Conservation (phyloP, 768 basidiomycete genomes). For the Tulasnella sp. region DNA sequence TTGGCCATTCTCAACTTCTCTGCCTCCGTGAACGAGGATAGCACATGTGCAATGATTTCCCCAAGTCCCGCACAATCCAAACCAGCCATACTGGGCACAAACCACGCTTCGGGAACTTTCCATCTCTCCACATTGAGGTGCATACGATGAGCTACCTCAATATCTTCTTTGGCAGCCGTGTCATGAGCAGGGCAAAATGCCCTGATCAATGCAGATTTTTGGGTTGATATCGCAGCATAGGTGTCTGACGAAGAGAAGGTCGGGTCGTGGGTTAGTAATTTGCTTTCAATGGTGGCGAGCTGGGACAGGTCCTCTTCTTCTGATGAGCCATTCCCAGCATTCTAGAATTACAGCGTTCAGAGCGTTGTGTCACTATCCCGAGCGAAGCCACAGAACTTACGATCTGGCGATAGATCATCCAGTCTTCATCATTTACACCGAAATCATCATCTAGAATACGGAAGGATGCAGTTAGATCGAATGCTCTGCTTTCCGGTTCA, state of each 20-base stretch:
- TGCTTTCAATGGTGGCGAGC: slow-evolving; percentile 61
- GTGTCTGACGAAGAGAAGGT: slow-evolving; percentile 72
- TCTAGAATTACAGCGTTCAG: not conserved
- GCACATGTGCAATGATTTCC: slow-evolving; percentile 79
- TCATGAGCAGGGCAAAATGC: slow-evolving; percentile 74
- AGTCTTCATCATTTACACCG: slow-evolving; percentile 88
- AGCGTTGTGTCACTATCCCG: not conserved
- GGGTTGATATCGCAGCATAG: slow-evolving; percentile 58
- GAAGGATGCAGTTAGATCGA: too few species aligned
- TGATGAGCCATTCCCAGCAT: slow-evolving; percentile 13
- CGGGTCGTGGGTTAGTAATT: slow-evolving; percentile 73
- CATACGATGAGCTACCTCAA: slow-evolving; percentile 42
- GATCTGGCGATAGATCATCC: slow-evolving; percentile 96
- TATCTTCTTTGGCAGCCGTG: slow-evolving; percentile 40
- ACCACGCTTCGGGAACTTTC: slow-evolving; percentile 84
- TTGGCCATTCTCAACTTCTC: slow-evolving; percentile 65
- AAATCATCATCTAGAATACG: slow-evolving; percentile 73
- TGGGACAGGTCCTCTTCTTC: slow-evolving; percentile 76
- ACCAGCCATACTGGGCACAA: slow-evolving; percentile 87
- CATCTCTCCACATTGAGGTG: slow-evolving; percentile 85
- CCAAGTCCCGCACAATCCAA: slow-evolving; percentile 87
- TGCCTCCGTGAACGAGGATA: slow-evolving; percentile 51
- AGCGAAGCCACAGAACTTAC: slow-evolving; percentile 34
- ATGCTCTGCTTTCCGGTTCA: too few species aligned
- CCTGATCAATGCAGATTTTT: slow-evolving; percentile 71